Conservation (phyloP, 768 basidiomycete species). For the Phallus indusiatus region DNA sequence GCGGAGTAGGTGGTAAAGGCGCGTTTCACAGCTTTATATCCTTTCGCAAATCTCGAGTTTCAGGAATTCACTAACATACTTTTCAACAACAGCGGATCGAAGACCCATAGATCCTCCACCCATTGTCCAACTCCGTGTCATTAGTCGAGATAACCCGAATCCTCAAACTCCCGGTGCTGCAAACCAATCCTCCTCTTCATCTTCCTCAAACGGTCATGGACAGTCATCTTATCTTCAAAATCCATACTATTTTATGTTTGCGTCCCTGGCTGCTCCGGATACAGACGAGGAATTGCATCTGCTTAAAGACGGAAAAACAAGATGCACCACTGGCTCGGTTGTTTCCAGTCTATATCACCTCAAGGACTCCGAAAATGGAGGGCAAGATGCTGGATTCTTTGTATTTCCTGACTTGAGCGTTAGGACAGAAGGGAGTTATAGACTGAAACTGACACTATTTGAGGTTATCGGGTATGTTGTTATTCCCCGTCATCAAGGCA, state of each 20-base stretch:
- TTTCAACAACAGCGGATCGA: constrained; percentile 62
- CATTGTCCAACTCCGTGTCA: constrained; percentile 87
- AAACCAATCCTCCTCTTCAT: constrained; percentile 7
- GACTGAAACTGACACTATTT: constrained; percentile 68
- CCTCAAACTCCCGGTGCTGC: constrained; percentile 9
- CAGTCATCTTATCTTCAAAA: constrained; percentile 66
- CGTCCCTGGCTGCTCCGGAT: constrained; percentile 80
- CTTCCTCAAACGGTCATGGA: background rate
- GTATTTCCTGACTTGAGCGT: constrained; percentile 94
- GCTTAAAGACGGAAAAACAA: constrained; percentile 84
- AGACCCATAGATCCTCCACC: constrained; percentile 95
- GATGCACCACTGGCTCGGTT: constrained; percentile 84
- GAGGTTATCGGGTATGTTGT: constrained; percentile 81
- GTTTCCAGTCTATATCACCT: constrained; percentile 88
- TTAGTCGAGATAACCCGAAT: constrained; percentile 23
- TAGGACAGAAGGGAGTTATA: constrained; percentile 84
- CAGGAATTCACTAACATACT: background rate
- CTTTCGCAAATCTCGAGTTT: background rate
- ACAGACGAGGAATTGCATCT: constrained; percentile 85
- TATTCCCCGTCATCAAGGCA: background rate
- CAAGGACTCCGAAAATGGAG: constrained; percentile 56
- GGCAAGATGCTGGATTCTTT: constrained; percentile 81
- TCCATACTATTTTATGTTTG: constrained; percentile 95
- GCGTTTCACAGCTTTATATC: constrained; percentile 12
- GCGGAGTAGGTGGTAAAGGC: constrained; percentile 79